Base-by-base conservation (phyloP, 495 filamentous ascomycete species). In the Delitschia confertaspora region DNA sequence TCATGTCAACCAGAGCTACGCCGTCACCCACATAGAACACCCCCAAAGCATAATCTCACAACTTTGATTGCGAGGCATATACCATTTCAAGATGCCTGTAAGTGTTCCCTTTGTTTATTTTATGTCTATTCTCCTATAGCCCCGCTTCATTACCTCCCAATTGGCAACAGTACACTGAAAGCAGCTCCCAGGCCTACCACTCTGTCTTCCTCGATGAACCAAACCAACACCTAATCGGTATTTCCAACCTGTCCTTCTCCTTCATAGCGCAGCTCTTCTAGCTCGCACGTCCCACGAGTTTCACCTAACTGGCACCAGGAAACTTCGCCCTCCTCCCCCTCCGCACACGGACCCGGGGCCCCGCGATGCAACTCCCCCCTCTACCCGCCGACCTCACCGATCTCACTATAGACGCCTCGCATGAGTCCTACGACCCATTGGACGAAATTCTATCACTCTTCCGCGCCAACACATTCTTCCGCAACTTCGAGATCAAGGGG, bases 401-500 rank as follows among this genome's bases (percentile, higher is more conserved):
- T 35, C 61, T 77, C 45, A 78, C 79, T 34, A 78, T 94, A 49
- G 80, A 93, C 62, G 77, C 85, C 25, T 82, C 88, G 59, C 79
- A 75, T 62, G 83, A 91, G 60, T 82, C 79, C 49, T 96, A 96
- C 69, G 91, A 98, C 71, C 80, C 88, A 40, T 73, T 95, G 6
- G 91, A 98, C 66, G 91, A 98, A 67, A 80, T 88, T 21, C 74
- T 98, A 35, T 79, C 77, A 2, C 77, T 95, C 21, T 98, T 95
- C 75, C 85, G 91, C 38, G 89, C 93, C 61, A 96, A 98, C 70
- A 95, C 91, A 29, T 80, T 98, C 60, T 98, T 98, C 72, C 83
- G 93, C 53, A 98, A 98, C 72, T 98, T 98, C 60, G 93, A 95
- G 72, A 94, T 96, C 76, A 88, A 93, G 61, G 91, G 91, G 13